Evolutionary conservation across 2,329 filamentous ascomycete genomes (phyloP).

Genomic region (Capronia coronata): DNA sequence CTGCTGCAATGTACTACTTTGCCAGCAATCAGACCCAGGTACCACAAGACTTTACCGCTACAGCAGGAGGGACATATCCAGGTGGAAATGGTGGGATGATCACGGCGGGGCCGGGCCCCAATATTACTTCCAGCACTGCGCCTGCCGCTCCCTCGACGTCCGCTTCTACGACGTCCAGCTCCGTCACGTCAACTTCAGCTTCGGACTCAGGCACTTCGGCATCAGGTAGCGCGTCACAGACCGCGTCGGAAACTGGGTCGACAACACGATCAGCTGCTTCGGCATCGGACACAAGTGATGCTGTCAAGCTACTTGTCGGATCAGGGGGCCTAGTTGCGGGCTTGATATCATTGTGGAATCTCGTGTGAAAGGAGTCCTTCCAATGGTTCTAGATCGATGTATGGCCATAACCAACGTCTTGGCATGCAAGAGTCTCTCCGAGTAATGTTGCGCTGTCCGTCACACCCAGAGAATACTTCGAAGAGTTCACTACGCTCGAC

Average conservation of each 20-base stretch:
- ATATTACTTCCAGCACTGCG: conserved; percentile 13
- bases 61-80: conserved; percentile 19
- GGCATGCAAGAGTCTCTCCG: too few relatives aligned
- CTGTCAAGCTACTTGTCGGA: neutral
- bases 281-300: conserved; percentile 6
- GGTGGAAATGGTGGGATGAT: conserved; percentile 24
- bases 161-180: neutral
- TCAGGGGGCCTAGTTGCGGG: neutral
- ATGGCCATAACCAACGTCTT: too few relatives aligned
- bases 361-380: neutral
- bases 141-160: neutral
- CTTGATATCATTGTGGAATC: neutral
- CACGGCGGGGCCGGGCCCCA: conserved; percentile 20
- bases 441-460: too few relatives aligned
- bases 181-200: neutral
- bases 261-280: conserved; percentile 12
- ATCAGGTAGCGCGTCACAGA: neutral
- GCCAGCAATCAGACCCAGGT: conserved; percentile 23
- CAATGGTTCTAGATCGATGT: too few relatives aligned
- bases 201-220: neutral
- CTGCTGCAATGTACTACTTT: conserved; percentile 25
- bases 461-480: too few relatives aligned
- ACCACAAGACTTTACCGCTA: conserved; percentile 20
- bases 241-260: too few relatives aligned
- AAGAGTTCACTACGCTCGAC: too few relatives aligned